Conservation (phyloP, 441 rosid species). For the Euphorbia celastroides region DNA sequence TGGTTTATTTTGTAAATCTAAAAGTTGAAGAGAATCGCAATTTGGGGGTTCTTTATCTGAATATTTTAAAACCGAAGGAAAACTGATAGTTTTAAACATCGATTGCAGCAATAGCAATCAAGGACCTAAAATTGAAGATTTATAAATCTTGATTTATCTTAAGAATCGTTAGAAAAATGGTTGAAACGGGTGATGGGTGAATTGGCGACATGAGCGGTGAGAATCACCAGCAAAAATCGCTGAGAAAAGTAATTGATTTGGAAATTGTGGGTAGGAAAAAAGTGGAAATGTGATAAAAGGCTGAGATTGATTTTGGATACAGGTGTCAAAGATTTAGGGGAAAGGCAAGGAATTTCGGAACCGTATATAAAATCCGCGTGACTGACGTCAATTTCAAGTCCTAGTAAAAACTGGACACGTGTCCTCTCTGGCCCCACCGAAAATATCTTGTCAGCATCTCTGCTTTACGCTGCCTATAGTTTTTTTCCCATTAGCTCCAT, state of each 20-base stretch:
- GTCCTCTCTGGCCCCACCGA: neutral
- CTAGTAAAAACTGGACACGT: slow-evolving; percentile 6
- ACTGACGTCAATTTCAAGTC: slow-evolving; percentile 4
- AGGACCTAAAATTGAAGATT: slow-evolving; percentile 20
- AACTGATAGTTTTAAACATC: slow-evolving; percentile 32
- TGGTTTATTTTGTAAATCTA: slow-evolving; percentile 21
- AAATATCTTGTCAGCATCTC: slow-evolving; percentile 9
- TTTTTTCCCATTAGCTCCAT: neutral
- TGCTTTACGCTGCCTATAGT: neutral
- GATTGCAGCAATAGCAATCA: slow-evolving; percentile 25
- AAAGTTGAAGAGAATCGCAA: neutral
- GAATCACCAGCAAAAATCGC: no score
- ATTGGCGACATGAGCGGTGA: no score
- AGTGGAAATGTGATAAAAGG: no score
- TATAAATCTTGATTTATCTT: slow-evolving; percentile 56
- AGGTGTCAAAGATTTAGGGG: no score
- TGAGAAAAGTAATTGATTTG: no score
- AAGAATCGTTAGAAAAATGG: no score
- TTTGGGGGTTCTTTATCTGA: neutral
- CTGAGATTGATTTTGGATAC: no score
- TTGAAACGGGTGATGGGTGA: no score
- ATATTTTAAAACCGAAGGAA: slow-evolving; percentile 20
- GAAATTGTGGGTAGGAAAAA: no score
- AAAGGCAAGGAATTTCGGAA: no score
- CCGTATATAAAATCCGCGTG: no score